Percentiles rank a stretch among this genome's conserved stretches.
These are phyloP conservation scores for Aureobasidium sp. DNA, from an alignment of 2,329 filamentous ascomycete species.

Conservation along the genomic window DNA sequence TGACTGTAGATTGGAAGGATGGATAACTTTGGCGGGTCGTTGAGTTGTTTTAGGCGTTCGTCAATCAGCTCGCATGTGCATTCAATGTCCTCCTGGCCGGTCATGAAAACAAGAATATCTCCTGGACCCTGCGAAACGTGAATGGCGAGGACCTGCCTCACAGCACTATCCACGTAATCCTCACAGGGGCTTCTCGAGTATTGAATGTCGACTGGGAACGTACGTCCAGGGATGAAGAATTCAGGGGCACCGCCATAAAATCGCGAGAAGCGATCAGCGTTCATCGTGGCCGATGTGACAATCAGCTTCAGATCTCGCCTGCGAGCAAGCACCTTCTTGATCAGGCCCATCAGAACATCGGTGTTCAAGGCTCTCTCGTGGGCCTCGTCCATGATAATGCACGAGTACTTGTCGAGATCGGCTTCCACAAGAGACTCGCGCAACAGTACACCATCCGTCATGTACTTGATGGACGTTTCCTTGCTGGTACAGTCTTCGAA, in stretches of 20 bases:
- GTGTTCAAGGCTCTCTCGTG: constrained; percentile 96
- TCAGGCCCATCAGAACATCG: constrained; percentile 91
- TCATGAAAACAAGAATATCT: constrained; percentile 98
- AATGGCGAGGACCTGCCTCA: constrained; percentile 90
- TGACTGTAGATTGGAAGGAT: constrained; percentile 98
- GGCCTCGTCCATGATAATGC: constrained; percentile 99
- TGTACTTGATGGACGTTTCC: constrained; percentile 94
- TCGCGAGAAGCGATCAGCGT: constrained; percentile 86
- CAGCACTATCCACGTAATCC: constrained; percentile 94
- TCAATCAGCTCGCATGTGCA: constrained; percentile 88
- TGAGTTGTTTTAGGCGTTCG: constrained; percentile 77
- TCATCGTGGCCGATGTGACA: constrained; percentile 98
- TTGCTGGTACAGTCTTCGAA: constrained; percentile 98
- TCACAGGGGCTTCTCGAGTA: constrained; percentile 92
- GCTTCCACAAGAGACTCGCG: constrained; percentile 87
- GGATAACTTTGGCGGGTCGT: constrained; percentile 88
- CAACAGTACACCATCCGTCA: constrained; percentile 94
- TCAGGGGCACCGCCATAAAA: constrained; percentile 96
- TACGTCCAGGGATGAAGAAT: constrained; percentile 90
- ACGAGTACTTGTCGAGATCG: constrained; percentile 91
- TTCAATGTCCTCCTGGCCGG: constrained; percentile 96
- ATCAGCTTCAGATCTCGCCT: constrained; percentile 90
- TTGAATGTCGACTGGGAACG: constrained; percentile 94
- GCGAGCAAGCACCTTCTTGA: constrained; percentile 91
- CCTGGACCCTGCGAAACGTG: constrained; percentile 89